These are phyloP conservation scores for Rugonectria rugulosa DNA, from an alignment of 2,329 filamentous ascomycete species.

Conservation along the genomic window DNA sequence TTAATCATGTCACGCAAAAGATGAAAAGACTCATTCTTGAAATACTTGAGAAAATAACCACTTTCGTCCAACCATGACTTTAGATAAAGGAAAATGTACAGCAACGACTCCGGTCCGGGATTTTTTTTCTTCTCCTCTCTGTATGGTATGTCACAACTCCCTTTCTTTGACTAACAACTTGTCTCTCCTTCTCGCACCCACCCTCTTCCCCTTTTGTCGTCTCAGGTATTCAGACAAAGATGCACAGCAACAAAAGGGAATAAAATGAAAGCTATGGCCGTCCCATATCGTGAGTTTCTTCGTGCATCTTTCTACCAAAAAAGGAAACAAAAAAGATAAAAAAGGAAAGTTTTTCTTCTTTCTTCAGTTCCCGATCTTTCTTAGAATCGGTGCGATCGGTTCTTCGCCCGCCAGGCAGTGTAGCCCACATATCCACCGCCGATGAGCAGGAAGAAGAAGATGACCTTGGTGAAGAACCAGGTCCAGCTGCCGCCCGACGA, in stretches of 20 bases:
- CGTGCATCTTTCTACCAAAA: constrained; percentile 1
- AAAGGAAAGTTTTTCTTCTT: too few species aligned
- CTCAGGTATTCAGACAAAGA: constrained; percentile 17
- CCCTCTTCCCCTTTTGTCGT: neutral
- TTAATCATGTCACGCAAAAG: constrained; percentile 4
- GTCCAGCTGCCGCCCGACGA: constrained; percentile 59
- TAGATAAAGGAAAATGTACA: constrained; percentile 17
- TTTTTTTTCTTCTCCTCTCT: constrained; percentile 7
- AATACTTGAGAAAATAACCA: constrained; percentile 22
- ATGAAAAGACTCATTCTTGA: constrained; percentile 18
- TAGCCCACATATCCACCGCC: constrained; percentile 85
- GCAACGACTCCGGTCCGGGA: constrained; percentile 5
- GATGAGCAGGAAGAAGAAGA: constrained; percentile 75
- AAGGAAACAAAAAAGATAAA: neutral
- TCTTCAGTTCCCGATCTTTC: too few species aligned
- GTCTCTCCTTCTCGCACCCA: neutral
- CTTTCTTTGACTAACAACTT: neutral
- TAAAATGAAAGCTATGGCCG: constrained; percentile 13
- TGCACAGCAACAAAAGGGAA: constrained; percentile 10
- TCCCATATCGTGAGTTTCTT: constrained; percentile 5
- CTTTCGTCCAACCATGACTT: constrained; percentile 12
- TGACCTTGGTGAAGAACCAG: constrained; percentile 79
- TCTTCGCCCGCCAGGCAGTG: constrained; percentile 79
- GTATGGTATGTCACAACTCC: constrained; percentile 8
- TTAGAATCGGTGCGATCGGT: constrained; percentile 66